These are phyloP conservation scores for Silene conica DNA, from an alignment of 148 eudicot genomes.

Conservation along the genomic window DNA sequence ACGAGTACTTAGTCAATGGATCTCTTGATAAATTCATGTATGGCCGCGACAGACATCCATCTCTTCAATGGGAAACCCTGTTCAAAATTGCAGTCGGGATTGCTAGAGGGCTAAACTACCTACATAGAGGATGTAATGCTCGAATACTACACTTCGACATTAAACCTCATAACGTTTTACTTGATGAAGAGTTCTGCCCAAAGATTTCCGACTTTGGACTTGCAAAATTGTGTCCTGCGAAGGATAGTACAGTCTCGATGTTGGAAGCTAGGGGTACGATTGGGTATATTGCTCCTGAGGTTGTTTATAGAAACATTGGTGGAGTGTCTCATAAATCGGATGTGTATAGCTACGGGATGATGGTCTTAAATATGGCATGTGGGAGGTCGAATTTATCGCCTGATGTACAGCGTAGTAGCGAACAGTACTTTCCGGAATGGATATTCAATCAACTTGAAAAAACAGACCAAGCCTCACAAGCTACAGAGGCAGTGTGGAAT, in stretches of 20 bases:
- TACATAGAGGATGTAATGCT: conserved; percentile 32
- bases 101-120: conserved; percentile 26
- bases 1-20: conserved; percentile 66
- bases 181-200: conserved; percentile 21
- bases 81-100: conserved; percentile 23
- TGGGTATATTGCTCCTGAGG: conserved; percentile 12
- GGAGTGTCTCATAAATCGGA: conserved; percentile 20
- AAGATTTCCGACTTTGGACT: conserved; percentile 38
- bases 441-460: conserved; percentile 25
- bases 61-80: conserved; percentile 5
- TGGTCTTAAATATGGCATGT: conserved; percentile 20
- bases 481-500: background rate
- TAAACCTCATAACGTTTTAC: conserved; percentile 33
- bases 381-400: background rate
- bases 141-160: conserved; percentile 33
- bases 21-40: conserved; percentile 19
- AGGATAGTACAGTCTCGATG: conserved; percentile 7
- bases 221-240: conserved; percentile 22
- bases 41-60: background rate
- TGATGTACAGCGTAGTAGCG: background rate
- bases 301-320: conserved; percentile 13
- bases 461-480: background rate
- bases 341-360: conserved; percentile 27
- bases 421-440: conserved; percentile 12
- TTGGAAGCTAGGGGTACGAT: too few relatives aligned